phyloP scores from a whole-genome alignment of 1,284 basidiomycete genomes.

The Grifola frondosa region DNA sequence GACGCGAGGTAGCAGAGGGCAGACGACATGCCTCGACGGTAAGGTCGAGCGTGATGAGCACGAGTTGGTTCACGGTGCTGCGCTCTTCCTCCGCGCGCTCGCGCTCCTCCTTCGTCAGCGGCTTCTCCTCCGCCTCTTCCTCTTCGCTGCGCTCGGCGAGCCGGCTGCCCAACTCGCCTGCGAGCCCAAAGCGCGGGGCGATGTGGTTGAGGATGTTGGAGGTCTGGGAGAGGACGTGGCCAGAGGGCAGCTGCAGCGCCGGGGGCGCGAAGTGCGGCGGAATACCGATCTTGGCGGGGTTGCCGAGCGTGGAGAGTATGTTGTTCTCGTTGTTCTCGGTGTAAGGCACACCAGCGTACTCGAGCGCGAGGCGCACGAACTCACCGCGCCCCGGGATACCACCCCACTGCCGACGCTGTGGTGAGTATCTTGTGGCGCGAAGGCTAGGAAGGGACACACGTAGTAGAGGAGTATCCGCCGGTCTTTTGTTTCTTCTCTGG shows the following conservation, averaged over 20 bases:
- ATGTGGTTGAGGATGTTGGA: constrained; percentile 43
- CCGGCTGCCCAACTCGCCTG: constrained; percentile 26
- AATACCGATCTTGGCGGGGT: constrained; percentile 20
- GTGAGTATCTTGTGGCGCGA: not conserved
- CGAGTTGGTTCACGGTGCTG: constrained; percentile 39
- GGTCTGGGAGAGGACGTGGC: constrained; percentile 39
- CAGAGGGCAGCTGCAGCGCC: constrained; percentile 35
- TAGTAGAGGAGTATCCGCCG: constrained; percentile 34
- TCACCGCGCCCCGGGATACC: constrained; percentile 48
- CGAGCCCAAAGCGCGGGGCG: constrained; percentile 38
- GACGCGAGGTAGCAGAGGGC: constrained; percentile 1
- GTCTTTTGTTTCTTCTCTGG: constrained; percentile 30
- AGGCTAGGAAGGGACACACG: constrained; percentile 20
- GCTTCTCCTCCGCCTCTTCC: constrained; percentile 13
- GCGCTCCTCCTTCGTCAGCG: constrained; percentile 19
- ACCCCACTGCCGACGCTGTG: constrained; percentile 26
- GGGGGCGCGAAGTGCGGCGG: constrained; percentile 40
- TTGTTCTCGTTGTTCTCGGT: constrained; percentile 27
- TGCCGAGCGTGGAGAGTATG: constrained; percentile 19
- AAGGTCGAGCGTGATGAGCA: constrained; percentile 43
- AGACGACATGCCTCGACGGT: constrained; percentile 40
- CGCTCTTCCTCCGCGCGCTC: constrained; percentile 28
- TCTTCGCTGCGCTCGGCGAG: constrained; percentile 20
- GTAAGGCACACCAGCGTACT: constrained; percentile 39
- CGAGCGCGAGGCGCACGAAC: constrained; percentile 46